Conservation (phyloP, 805 yeast genomes). For the Myxozyma melibiosi region DNA sequence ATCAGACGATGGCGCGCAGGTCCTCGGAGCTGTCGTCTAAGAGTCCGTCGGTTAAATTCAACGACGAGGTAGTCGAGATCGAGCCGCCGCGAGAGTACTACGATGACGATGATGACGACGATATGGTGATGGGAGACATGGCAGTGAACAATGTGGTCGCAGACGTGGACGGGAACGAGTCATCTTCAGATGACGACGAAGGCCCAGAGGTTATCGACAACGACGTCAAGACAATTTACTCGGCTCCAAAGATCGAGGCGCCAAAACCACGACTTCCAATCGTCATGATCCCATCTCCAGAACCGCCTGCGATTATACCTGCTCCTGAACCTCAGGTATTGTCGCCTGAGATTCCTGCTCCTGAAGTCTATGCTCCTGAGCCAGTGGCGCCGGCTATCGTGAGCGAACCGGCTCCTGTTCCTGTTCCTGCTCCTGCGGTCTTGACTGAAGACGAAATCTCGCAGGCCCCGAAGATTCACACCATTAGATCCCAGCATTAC, state of each 20-base stretch:
- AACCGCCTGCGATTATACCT: background rate
- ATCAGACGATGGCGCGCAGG: background rate
- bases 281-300: conserved; percentile 2
- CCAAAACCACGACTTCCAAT: conserved; percentile 1
- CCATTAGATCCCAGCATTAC: conserved; percentile 23
- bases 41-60: conserved; percentile 8
- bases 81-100: conserved; percentile 1
- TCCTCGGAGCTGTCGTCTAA: background rate
- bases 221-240: background rate
- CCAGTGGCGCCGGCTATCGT: background rate
- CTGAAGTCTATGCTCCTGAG: background rate
- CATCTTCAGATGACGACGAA: conserved; percentile 12
- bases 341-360: background rate
- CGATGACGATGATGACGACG: conserved; percentile 12
- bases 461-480: conserved; percentile 15
- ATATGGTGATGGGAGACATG: too few species aligned
- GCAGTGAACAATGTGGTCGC: conserved; percentile 4
- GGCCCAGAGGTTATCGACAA: conserved; percentile 5
- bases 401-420: too few species aligned
- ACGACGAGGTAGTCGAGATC: conserved; percentile 3
- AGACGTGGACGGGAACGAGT: conserved; percentile 1
- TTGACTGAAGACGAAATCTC: background rate
- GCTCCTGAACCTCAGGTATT: background rate
- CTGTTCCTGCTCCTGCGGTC: background rate
- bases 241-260: background rate